Base-by-base conservation (phyloP, 139 green algal species). In the Tetradesmus lagerheimii region DNA sequence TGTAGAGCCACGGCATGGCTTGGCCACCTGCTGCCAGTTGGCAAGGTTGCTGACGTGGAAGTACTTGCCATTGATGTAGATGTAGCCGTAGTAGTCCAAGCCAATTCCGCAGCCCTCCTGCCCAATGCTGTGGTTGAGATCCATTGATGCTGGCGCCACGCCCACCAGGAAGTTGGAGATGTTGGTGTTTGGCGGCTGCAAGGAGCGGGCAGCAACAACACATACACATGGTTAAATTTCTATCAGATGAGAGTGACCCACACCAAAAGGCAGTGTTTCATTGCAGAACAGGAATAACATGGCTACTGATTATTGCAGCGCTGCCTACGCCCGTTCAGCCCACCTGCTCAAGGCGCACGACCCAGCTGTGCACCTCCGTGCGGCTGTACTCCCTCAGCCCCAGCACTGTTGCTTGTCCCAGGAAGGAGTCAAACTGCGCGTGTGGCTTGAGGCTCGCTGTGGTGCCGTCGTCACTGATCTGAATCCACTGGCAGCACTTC, bases 61-160 rank as follows among this genome's bases (percentile, higher is more conserved):
- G 89, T 96, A 96, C 80, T 91, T 90, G 87, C 94, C 94, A 37
- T 94, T 93, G 84, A 96, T 90, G 89, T 96, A 96, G 89, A 96
- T 94, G 89, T 96, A 96, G 77, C 94, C 94, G 57, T 92, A 95
- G 83, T 93, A 94, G 89, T 96, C 94, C 2, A 96, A 89, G 18
- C 92, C 94, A 62, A 96, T 95, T 91, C 94, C 94, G 79, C 94
- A 96, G 75, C 89, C 84, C 64, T 95, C 92, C 86, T 95, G 91
- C 37, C 93, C 93, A 43, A 95, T 90, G 50, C 87, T 93, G 41
- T 90, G 84, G 83, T 92, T 89, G 25, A 95, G 91, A 85, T 96
- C 92, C 92, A 96, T 96, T 39, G 43, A 79, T 5, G 94, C 90
- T 4, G 94, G 94, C 8, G 94, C 94, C 50, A 96, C 92, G 14